Conservation (phyloP, 192 early-diverging fungal species). For the Coemansia sp. region DNA sequence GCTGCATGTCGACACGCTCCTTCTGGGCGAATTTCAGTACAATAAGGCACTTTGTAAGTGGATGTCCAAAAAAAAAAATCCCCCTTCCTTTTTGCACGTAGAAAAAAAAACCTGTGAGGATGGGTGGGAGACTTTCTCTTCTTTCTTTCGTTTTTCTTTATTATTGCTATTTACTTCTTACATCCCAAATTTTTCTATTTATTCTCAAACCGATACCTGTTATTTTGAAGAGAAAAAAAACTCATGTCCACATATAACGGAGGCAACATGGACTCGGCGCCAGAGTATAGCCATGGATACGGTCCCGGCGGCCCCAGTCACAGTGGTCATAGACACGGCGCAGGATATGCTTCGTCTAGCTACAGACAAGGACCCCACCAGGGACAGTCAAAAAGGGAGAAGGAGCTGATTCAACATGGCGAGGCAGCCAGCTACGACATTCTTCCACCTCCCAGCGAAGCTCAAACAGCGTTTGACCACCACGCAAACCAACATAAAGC, state of each 20-base stretch:
- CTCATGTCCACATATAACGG: conserved; percentile 9
- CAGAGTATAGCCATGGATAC: conserved; percentile 15
- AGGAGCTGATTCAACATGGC: conserved; percentile 12
- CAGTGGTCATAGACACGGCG: neutral
- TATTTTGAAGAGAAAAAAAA: neutral
- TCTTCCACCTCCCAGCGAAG: conserved; percentile 6
- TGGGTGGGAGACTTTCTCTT: neutral
- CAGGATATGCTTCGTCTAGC: neutral
- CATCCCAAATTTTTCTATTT: conserved; percentile 2
- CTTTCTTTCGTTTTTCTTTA: neutral
- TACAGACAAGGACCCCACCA: neutral
- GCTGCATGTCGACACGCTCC: conserved; percentile 1
- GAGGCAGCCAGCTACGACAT: conserved; percentile 34
- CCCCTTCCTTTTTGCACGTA: neutral
- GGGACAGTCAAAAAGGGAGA: conserved; percentile 11
- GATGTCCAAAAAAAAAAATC: conserved; percentile 3
- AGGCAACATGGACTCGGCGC: conserved; percentile 11
- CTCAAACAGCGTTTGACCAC: conserved; percentile 14
- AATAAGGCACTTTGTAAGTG: neutral
- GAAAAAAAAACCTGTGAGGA: neutral
- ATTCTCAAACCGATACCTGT: neutral
- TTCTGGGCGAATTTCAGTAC: neutral
- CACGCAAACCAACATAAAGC: neutral
- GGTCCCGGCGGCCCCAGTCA: neutral
- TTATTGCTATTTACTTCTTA: neutral